A percentile compares a stretch with the other conserved stretches of the same genome.
phyloP scores from a whole-genome alignment of 345 rosid genomes.

The Eucalyptus globulus region DNA sequence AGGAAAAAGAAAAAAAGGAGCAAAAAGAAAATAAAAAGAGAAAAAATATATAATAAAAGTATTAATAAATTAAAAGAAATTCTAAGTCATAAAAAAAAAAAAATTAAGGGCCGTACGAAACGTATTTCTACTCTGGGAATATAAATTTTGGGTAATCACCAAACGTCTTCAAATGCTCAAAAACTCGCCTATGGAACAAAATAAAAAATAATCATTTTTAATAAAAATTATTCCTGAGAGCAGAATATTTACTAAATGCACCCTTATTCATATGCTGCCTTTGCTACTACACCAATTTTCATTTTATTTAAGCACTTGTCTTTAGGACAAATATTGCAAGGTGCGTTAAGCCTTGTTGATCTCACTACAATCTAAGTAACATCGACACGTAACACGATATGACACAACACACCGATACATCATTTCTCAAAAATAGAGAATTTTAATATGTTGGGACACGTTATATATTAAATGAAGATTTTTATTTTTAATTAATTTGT shows the following conservation, averaged over 20 bases:
- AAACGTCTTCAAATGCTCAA: rapidly evolving
- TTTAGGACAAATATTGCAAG: too few relatives aligned
- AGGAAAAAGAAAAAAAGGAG: too few relatives aligned
- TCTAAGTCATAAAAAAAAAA: too few relatives aligned
- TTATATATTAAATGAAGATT: too few relatives aligned
- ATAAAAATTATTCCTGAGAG: rapidly evolving
- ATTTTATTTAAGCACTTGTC: too few relatives aligned
- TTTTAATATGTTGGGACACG: rapidly evolving
- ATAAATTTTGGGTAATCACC: rapidly evolving
- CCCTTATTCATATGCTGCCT: too few relatives aligned
- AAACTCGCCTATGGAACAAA: rapidly evolving
- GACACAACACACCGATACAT: rapidly evolving
- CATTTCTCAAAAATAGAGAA: rapidly evolving
- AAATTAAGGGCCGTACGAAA: rapidly evolving
- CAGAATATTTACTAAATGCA: rapidly evolving
- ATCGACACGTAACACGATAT: rapidly evolving
- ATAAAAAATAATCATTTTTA: too few relatives aligned
- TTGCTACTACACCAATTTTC: too few relatives aligned
- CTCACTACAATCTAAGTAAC: rapidly evolving
- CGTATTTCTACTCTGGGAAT: rapidly evolving
- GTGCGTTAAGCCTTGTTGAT: too few relatives aligned
- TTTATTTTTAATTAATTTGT: too few relatives aligned
- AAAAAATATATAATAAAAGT: rapidly evolving
- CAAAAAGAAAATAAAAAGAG: too few relatives aligned
- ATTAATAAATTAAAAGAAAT: too few relatives aligned